Evolutionary conservation across 2,329 filamentous ascomycete genomes (phyloP), one percentile per base, ranked within the genome.

Genomic region (Plectosphaerella cucumerina): DNA sequence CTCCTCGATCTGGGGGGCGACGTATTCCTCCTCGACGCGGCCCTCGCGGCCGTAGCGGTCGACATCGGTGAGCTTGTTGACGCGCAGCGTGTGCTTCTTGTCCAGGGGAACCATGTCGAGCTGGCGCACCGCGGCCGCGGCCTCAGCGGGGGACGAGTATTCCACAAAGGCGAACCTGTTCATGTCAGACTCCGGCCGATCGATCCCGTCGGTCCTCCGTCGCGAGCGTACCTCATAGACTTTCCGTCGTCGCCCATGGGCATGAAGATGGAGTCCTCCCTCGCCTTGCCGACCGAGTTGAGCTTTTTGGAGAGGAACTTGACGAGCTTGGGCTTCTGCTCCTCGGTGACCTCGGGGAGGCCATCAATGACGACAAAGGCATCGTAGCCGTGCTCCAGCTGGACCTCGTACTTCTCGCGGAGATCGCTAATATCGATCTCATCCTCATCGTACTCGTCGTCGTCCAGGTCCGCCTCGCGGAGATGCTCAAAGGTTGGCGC

Each of bases 11-110:
- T 86, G 75, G 49, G 94, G 94, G 47, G 87, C 76, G 53, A 83
- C 81, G 74, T 97, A 99, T 60, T 92, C 86, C 65, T 99, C 94
- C 59, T 96, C 89, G 62, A 99, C 82, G 59, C 91, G 86, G 60
- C 94, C 94, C 75, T 97, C 94, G 56, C 91, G 85, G 57, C 94
- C 94, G 70, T 90, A 99, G 60, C 94, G 88, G 69, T 99, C 94
- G 65, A 99, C 92, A 68, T 99, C 94, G 63, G 92, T 97, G 63
- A 99, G 81, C 75, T 99, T 99, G 84, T 99, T 99, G 62, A 99
- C 92, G 57, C 87, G 82, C 62, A 99, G 84, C 48, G 84, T 96
- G 80, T 99, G 92, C 76, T 87, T 97, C 82, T 95, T 97, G 77
- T 99, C 94, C 64, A 99, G 87, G 43, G 93, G 83, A 6, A 88